phyloP scores from a whole-genome alignment of 768 basidiomycete genomes.

The Lentinula edodes region DNA sequence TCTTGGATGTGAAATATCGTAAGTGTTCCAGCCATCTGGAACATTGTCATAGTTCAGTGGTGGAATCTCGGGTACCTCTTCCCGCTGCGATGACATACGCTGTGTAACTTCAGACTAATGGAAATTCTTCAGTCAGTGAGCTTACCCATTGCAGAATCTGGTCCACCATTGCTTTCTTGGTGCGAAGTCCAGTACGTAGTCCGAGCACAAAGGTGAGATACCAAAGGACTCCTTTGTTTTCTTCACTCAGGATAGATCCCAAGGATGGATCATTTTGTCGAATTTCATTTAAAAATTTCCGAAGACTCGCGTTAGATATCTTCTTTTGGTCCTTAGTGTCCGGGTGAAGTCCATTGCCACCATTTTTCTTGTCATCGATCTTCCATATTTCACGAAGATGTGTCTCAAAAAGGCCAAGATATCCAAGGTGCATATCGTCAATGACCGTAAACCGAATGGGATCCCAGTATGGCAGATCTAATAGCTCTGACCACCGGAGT shows the following conservation, averaged over 20 bases:
- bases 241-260: no score
- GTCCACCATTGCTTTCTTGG: neutral
- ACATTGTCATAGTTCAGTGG: no score
- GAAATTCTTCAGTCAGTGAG: no score
- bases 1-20: no score
- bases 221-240: neutral
- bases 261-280: neutral
- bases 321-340: no score
- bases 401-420: constrained; percentile 19
- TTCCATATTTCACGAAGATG: constrained; percentile 19
- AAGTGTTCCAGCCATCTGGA: no score
- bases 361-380: constrained; percentile 5
- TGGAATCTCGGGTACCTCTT: neutral
- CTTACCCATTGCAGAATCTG: neutral
- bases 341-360: no score
- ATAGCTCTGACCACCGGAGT: neutral
- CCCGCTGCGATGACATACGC: neutral
- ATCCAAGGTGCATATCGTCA: no score
- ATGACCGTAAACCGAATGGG: no score
- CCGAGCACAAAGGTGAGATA: neutral
- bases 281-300: no score
- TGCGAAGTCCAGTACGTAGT: neutral
- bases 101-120: neutral
- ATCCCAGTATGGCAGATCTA: no score
- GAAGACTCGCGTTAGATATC: no score